Evolutionary conservation across 1,284 basidiomycete species (phyloP).

Genomic region (Mrakiaceae sp.): DNA sequence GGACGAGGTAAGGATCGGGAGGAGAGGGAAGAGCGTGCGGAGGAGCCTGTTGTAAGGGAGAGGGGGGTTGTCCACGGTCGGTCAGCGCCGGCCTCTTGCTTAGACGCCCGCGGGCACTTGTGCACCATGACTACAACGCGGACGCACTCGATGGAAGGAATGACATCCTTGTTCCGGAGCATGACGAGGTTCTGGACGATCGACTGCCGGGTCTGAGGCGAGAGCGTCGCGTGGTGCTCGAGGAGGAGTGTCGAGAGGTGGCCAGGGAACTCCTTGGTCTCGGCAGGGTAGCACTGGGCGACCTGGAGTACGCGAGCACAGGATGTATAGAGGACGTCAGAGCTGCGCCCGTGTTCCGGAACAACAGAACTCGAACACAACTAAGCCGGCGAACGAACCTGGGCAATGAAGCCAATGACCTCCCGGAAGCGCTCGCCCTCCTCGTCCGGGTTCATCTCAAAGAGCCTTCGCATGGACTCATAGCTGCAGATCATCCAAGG

Average conservation of each 20-base stretch:
- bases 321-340: neutral
- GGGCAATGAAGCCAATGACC: slow-evolving; percentile 72
- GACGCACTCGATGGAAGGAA: slow-evolving; percentile 78
- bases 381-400: slow-evolving; percentile 41
- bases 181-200: slow-evolving; percentile 84
- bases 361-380: neutral
- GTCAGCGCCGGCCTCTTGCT: too few species aligned
- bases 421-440: slow-evolving; percentile 71
- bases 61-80: too few species aligned
- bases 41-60: slow-evolving; percentile 51
- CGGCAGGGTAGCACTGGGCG: slow-evolving; percentile 76
- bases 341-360: neutral
- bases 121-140: neutral
- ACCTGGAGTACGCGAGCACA: slow-evolving; percentile 42
- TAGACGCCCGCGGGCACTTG: too few species aligned
- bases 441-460: slow-evolving; percentile 48
- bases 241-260: slow-evolving; percentile 67
- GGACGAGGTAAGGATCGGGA: slow-evolving; percentile 79
- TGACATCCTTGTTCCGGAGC: slow-evolving; percentile 84
- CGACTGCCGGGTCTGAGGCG: slow-evolving; percentile 65
- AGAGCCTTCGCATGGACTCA: slow-evolving; percentile 17
- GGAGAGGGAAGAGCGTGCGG: slow-evolving; percentile 81
- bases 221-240: slow-evolving; percentile 57
- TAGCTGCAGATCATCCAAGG: neutral
- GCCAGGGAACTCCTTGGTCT: slow-evolving; percentile 67